Base-by-base conservation (phyloP, 805 yeast genomes). In the Sungouiozyma ichnusensis region DNA sequence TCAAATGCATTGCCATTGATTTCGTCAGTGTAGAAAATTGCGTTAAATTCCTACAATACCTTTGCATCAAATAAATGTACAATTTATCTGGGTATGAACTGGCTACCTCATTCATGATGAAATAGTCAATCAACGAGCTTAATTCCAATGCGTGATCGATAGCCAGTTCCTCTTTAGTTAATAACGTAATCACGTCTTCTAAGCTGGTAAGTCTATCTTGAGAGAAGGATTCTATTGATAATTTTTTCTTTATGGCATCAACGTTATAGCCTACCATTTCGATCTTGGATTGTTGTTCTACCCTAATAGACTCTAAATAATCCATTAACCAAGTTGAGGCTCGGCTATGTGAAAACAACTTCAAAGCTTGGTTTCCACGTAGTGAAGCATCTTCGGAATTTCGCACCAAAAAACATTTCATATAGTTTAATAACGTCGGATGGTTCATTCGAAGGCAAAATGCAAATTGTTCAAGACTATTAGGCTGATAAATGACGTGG, bases 61-160 rank as follows among this genome's bases (percentile, higher is more conserved):
- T 51, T 16, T 57, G 59, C 37, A 57, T 43, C 16, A 56, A 20
- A 39, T 47, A 57, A 33, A 48, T 44, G 36, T 52, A 58, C 9
- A 53, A 64, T 55, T 51, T 80, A 56, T 16, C 62, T 3, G 50
- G 36, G 24, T 50, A 80, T 4, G 55, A 13, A 8, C 47, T 44
- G 2, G 44, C 32, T 7, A 40, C 38, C 17, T 24, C 18, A 36
- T 41, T 42, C 16, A 27, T 15, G 14, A 44, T 34, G 15, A 33
- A 15, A 34, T 40, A 42, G 31, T 46, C 49, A 18, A 46, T 44
- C 3, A 42, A 29, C 1, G 43, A 45, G 15, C 36, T 40, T 14
- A 44, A 16, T 3, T 7, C 24, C 5, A 29, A n/a, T 5, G 36
- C 37, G 4, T 38, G 40, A 16, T 8, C 15, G 27, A 16, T 20